Percentiles rank a stretch among this genome's conserved stretches.
Conservation (phyloP, 2,329 filamentous ascomycete genomes). For the Chaetomium sp. region DNA sequence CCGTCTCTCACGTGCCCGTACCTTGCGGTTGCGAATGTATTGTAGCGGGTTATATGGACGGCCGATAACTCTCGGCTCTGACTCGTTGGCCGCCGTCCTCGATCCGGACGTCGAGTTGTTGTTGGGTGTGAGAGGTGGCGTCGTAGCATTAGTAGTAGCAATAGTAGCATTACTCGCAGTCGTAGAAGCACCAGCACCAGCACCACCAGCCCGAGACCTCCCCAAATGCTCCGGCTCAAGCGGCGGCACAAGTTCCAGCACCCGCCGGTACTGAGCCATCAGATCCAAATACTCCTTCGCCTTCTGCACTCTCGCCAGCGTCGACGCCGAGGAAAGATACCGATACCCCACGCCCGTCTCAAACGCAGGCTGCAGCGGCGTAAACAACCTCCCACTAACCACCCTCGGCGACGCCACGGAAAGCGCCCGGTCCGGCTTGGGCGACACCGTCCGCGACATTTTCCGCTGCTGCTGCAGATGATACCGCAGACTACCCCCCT, state of each 20-base stretch:
- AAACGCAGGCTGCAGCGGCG: slow-evolving; percentile 43
- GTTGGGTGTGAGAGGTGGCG: slow-evolving; percentile 36
- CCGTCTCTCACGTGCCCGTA: slow-evolving; percentile 70
- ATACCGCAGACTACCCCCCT: slow-evolving; percentile 49
- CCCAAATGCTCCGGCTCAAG: slow-evolving; percentile 44
- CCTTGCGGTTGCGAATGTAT: slow-evolving; percentile 82
- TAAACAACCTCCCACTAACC: slow-evolving; percentile 35
- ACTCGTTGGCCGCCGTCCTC: slow-evolving; percentile 24
- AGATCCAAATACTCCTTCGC: slow-evolving; percentile 82
- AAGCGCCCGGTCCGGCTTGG: slow-evolving; percentile 39
- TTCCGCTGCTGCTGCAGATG: slow-evolving; percentile 68
- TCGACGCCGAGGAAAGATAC: slow-evolving; percentile 70
- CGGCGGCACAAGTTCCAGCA: slow-evolving; percentile 74
- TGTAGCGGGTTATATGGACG: slow-evolving; percentile 87
- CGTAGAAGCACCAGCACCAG: too few relatives aligned
- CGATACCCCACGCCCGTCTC: slow-evolving; percentile 45
- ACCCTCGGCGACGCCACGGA: slow-evolving; percentile 30
- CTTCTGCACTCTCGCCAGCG: slow-evolving; percentile 73
- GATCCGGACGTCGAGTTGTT: slow-evolving; percentile 26
- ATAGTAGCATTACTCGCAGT: too few relatives aligned
- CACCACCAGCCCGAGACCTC: slow-evolving; percentile 29
- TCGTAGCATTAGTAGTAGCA: slow-evolving; percentile 22
- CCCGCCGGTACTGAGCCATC: slow-evolving; percentile 71
- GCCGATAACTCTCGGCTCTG: slow-evolving; percentile 40
- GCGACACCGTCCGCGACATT: slow-evolving; percentile 55